Percentiles rank a stretch among this genome's conserved stretches.
phyloP scores from a whole-genome alignment of 352 stramenopile species.

The Globisporangium middletonii region DNA sequence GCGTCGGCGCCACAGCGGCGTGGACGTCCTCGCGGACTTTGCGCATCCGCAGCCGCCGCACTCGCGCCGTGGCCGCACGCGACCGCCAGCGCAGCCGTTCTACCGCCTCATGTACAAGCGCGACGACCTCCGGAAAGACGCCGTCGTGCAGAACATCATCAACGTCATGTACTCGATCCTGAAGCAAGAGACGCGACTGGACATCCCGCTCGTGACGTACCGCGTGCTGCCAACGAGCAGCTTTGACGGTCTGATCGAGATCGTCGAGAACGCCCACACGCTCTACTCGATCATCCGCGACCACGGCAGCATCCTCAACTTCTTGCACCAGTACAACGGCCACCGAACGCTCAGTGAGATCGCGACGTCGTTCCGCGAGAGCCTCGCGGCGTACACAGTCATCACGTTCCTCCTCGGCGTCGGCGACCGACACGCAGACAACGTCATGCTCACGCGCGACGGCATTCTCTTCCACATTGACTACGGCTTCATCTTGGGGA shows the following conservation, averaged over 20 bases:
- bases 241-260: slow-evolving; percentile 83
- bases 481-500: slow-evolving; percentile 98
- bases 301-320: slow-evolving; percentile 79
- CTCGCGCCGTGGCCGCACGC: slow-evolving; percentile 1
- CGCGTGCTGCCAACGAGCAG: slow-evolving; percentile 80
- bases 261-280: slow-evolving; percentile 82
- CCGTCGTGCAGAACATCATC: slow-evolving; percentile 86
- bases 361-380: slow-evolving; percentile 82
- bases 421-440: slow-evolving; percentile 98
- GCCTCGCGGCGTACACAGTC: slow-evolving; percentile 97
- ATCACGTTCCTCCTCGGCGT: slow-evolving; percentile 99
- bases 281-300: slow-evolving; percentile 84
- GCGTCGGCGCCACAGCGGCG: slow-evolving; percentile 3
- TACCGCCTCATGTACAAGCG: slow-evolving; percentile 88
- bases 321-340: slow-evolving; percentile 81
- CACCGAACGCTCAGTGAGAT: slow-evolving; percentile 84
- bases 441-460: slow-evolving; percentile 96
- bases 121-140: slow-evolving; percentile 80
- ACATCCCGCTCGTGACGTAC: slow-evolving; percentile 82
- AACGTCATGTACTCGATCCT: slow-evolving; percentile 88
- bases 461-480: slow-evolving; percentile 99
- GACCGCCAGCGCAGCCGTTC: slow-evolving; percentile 26
- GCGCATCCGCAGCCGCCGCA: not conserved
- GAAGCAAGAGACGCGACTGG: slow-evolving; percentile 73
- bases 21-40: slow-evolving; percentile 4